Percentiles rank a stretch among this genome's conserved stretches.
These are phyloP conservation scores for Prunella vulgaris DNA, from an alignment of 257 asterid genomes.

Conservation along the genomic window DNA sequence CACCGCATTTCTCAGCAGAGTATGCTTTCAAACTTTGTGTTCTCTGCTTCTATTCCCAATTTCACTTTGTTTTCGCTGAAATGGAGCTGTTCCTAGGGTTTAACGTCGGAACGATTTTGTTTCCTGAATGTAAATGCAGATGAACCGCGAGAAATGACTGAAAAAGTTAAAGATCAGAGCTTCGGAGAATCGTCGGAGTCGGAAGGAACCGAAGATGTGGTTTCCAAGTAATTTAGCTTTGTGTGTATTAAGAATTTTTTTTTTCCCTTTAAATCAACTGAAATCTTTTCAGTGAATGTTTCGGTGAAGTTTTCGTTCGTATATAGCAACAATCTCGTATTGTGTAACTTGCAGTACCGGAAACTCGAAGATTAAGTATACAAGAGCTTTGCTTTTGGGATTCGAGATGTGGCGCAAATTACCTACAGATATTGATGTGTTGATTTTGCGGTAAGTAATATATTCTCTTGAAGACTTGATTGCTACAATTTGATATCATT, in stretches of 20 bases:
- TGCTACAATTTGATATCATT: background rate
- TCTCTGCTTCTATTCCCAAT: constrained; percentile 1
- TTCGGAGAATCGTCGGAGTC: constrained; percentile 17
- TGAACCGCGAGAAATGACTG: constrained; percentile 23
- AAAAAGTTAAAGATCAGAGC: constrained; percentile 17
- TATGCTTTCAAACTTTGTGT: background rate
- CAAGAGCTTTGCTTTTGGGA: constrained; percentile 40
- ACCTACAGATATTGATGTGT: constrained; percentile 36
- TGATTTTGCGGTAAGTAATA: constrained; percentile 29
- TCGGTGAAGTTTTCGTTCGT: background rate
- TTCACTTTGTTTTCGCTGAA: constrained; percentile 3
- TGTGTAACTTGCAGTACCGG: constrained; percentile 13
- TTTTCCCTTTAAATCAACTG: background rate
- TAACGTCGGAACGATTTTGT: background rate
- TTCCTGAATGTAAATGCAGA: constrained; percentile 9
- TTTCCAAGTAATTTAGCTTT: constrained; percentile 21
- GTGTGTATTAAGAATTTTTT: background rate
- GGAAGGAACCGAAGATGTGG: constrained; percentile 19
- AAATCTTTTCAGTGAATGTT: background rate
- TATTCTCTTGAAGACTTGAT: background rate
- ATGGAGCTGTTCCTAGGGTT: constrained; percentile 22
- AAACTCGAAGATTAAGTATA: constrained; percentile 22
- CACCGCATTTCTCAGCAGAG: background rate
- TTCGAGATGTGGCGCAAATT: constrained; percentile 29
- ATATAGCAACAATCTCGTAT: background rate